Evolutionary conservation across 2,329 filamentous ascomycete genomes (phyloP).

Genomic region (Bipolaris zeicola): DNA sequence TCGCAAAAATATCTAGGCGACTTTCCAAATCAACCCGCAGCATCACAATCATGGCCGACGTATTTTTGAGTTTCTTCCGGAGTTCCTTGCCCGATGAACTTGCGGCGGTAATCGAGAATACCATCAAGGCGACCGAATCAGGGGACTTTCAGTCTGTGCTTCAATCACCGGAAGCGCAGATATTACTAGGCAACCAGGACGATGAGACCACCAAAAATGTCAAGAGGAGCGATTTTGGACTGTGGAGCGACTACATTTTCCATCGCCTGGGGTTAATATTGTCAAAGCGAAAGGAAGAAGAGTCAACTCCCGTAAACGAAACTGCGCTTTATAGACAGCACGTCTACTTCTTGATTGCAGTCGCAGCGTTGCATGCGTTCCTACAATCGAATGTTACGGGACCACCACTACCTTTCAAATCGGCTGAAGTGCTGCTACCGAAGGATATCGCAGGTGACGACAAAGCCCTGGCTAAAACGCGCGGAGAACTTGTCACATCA

Average conservation of each 20-base stretch:
- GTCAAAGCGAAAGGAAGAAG: constrained; percentile 36
- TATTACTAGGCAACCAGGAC: constrained; percentile 50
- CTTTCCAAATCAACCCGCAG: not conserved
- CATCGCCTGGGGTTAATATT: constrained; percentile 50
- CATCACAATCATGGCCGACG: constrained; percentile 49
- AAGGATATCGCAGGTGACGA: constrained; percentile 49
- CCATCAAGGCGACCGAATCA: constrained; percentile 49
- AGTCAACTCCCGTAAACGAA: constrained; percentile 31
- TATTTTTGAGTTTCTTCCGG: constrained; percentile 50
- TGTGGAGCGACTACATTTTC: constrained; percentile 56
- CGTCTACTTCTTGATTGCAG: constrained; percentile 61
- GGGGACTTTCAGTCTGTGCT: constrained; percentile 52
- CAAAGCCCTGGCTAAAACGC: constrained; percentile 42
- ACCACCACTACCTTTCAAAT: constrained; percentile 70
- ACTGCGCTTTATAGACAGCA: constrained; percentile 49
- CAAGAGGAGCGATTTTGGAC: constrained; percentile 39
- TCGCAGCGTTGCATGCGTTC: constrained; percentile 77
- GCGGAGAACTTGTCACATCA: constrained; percentile 67
- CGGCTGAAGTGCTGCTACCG: constrained; percentile 58
- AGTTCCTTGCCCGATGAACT: constrained; percentile 51
- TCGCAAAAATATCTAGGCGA: not conserved
- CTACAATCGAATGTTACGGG: constrained; percentile 88
- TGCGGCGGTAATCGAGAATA: constrained; percentile 43
- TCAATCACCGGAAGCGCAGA: constrained; percentile 46
- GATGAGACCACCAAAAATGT: constrained; percentile 41